Percentiles rank a stretch among this genome's conserved stretches.
Conservation (phyloP, 2,329 filamentous ascomycete genomes). For the Colletotrichum sp. region DNA sequence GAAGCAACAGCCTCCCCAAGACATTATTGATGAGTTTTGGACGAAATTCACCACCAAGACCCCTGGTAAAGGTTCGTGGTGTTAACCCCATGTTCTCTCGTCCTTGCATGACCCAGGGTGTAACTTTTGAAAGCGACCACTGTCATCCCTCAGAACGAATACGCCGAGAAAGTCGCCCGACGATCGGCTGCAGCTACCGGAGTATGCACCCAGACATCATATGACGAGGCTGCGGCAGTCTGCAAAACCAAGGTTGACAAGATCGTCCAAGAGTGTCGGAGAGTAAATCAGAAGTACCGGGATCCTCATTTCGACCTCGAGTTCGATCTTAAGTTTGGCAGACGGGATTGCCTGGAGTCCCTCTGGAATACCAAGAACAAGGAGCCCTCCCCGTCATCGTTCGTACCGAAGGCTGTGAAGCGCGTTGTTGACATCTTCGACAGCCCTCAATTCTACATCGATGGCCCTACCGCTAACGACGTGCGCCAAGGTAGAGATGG, state of each 20-base stretch:
- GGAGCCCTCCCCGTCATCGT: conserved; percentile 25
- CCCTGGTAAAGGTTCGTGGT: conserved; percentile 68
- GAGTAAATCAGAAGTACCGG: conserved; percentile 84
- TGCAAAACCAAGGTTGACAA: conserved; percentile 70
- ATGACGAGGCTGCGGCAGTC: conserved; percentile 72
- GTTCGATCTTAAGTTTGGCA: conserved; percentile 69
- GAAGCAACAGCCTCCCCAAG: conserved; percentile 68
- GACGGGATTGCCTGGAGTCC: conserved; percentile 54
- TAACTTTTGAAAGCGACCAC: conserved; percentile 59
- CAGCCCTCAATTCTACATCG: conserved; percentile 76
- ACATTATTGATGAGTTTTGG: conserved; percentile 76
- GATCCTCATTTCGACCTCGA: conserved; percentile 90
- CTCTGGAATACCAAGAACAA: conserved; percentile 38
- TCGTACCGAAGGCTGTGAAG: conserved; percentile 64
- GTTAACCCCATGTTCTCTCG: background rate
- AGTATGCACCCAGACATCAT: conserved; percentile 65
- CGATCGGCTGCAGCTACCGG: conserved; percentile 52
- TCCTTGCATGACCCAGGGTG: background rate
- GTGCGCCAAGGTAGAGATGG: conserved; percentile 80
- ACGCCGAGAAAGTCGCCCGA: conserved; percentile 64
- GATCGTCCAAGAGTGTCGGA: conserved; percentile 70
- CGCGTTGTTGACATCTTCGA: conserved; percentile 79
- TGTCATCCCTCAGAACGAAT: conserved; percentile 72
- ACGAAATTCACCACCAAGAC: conserved; percentile 71
- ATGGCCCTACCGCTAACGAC: conserved; percentile 78